Evolutionary conservation across 2,329 filamentous ascomycete species (phyloP), one percentile per base, ranked within the genome.

Genomic region (Cladosporium sp.): DNA sequence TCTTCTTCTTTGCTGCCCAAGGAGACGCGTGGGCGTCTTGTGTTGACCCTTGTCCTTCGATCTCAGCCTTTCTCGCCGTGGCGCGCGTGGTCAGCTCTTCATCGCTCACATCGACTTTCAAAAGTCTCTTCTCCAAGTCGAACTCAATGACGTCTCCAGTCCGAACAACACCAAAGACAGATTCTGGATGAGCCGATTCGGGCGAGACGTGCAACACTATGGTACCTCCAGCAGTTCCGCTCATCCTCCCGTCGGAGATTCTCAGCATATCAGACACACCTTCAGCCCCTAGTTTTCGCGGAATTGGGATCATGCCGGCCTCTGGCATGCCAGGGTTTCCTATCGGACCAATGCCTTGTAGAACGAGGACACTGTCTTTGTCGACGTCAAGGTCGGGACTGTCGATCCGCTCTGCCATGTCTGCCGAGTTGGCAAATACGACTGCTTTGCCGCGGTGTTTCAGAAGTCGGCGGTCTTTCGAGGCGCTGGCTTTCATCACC

Each of bases 321-420:
- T 82, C 79, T 1, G 80, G 80, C 80, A 82, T 82, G 0, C 80
- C 80, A 0, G 80, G 79, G 39, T 81, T 79, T 0, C 80, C 79
- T 4, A 80, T 74, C 0, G 79, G 79, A 0, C 80, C 79, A 28
- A 81, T 81, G 5, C 75, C 73, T 59, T 81, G 77, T 22, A 82
- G 66, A 0, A 82, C 73, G 3, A 82, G 66, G 1, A 82, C 74
- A 0, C 76, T 78, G 50, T 79, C 72, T 51, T 70, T 70, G 0
- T 73, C 76, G 1, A 81, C 79, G 0, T 69, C 61, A 2, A 82
- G 71, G 34, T 75, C 66, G 1, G 76, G 74, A 47, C 76, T 72
- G 55, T 82, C 80, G 30, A 82, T 77, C 0, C 79, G 72, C 11
- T 61, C 60, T 1, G 78, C 75, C n/a, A 82, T 67, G 51, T 82